Base-by-base conservation (phyloP, 2,329 filamentous ascomycete genomes). In the Epichloe sibirici region DNA sequence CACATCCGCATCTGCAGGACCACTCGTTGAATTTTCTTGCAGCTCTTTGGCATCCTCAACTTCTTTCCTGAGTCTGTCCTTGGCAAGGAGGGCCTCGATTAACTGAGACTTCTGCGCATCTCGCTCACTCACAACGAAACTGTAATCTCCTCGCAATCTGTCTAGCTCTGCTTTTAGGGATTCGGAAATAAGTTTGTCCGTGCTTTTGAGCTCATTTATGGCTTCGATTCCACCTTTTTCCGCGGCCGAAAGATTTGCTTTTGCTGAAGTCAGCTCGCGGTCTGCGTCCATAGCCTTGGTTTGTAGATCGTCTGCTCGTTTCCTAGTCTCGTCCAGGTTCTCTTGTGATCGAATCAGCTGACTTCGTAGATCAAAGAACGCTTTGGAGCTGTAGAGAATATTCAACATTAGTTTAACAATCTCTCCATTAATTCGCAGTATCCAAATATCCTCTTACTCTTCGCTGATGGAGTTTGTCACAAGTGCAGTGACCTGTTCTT, bases 111-210 rank as follows among this genome's bases (percentile, higher is more conserved):
- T 78, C 60, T 79, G 74, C 55, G 75, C 71, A 51, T 82, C 78
- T 48, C 73, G 70, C 62, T 83, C 78, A 51, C 72, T 68, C 55
- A 68, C 70, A 48, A 76, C 65, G 51, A 70, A 65, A 53, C 72
- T 73, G 56, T 75, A 69, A 58, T 79, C 75, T 54, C 69, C 72
- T 56, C 79, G 74, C 57, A 79, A 69, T 31, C 72, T 69, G 50
- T 80, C 74, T 38, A 84, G 72, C 61, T 85, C 81, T 45, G 71
- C 71, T 56, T 76, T 74, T 52, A 84, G 72, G 15, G 80, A 83
- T 17, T 73, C 69, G 15, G 77, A 76, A 54, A 84, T 74, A 56
- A 82, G 70, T 56, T 75, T 72, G 63, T 84, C 79, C 6, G 79
- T 75, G 42, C 71, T 71, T 67, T 82, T 82, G 58, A 84, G 71